Evolutionary conservation across 2,329 filamentous ascomycete genomes (phyloP), one percentile per base, ranked within the genome.

Genomic region (Epichloe gansuensis): DNA sequence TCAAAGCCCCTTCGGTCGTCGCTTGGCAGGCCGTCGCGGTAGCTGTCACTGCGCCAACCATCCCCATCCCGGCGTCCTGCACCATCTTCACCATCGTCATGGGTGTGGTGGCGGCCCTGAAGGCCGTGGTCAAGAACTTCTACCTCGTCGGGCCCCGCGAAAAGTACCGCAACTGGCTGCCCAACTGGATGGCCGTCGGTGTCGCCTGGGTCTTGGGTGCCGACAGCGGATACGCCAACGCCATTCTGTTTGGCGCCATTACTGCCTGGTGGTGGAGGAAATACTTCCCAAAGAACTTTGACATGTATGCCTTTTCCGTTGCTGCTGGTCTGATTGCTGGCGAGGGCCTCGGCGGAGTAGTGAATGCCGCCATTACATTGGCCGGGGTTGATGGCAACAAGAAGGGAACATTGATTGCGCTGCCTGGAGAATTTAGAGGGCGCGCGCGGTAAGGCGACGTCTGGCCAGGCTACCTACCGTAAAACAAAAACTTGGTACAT

Each of bases 21-120:
- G 82, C 82, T 0, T 86, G 82, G 82, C 72, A 75, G 41, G 82
- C 82, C 4, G 79, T 85, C 5, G 81, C 83, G 17, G 52, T 77
- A 46, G 80, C 79, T 17, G 77, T 81, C 42, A 82, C 78, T 1
- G 70, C 76, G 52, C 74, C 75, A 7, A 66, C 63, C 3, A 72
- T 81, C 55, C 78, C 78, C 2, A 78, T 82, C 39, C 77, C 79
- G 0, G 64, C 60, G 23, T 73, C 73, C 11, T 75, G 72, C 7
- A 75, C 71, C 25, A 77, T 78, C 61, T 82, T 82, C 63, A 66
- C 77, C 57, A 74, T 81, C 53, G 69, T 71, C 53, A 74, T 82
- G 57, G 72, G 74, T 25, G 63, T 74, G 17, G 66, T 80, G 34
- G 74, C 73, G 38, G 71, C 70, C 25, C 38, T 70, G 38, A 75